These are phyloP conservation scores for Buddleja alternifolia DNA, from an alignment of 257 asterid species.

Conservation along the genomic window DNA sequence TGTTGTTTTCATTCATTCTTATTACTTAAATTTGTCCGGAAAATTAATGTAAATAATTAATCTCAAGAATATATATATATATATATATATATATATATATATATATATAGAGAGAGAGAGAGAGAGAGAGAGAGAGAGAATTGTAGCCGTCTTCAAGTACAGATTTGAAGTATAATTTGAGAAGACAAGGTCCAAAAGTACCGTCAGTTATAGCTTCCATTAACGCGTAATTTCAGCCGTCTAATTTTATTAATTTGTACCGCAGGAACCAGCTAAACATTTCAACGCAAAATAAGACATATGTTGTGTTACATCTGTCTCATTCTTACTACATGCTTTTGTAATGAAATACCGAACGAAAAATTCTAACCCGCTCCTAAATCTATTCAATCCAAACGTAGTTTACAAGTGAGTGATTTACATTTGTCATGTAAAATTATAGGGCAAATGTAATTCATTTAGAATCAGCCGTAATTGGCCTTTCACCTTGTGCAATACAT, in stretches of 20 bases:
- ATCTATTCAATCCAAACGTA: no score
- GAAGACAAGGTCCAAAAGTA: conserved; percentile 36
- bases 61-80: background rate
- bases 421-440: no score
- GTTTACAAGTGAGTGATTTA: no score
- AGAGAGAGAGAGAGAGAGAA: no score
- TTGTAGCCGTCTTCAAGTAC: conserved; percentile 27
- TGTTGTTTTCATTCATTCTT: conserved; percentile 36
- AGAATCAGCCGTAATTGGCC: no score
- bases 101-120: no score
- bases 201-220: conserved; percentile 6
- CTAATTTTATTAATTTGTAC: conserved; percentile 27
- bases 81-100: no score
- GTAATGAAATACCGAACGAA: no score
- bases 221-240: conserved; percentile 57
- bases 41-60: background rate
- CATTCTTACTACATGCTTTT: background rate
- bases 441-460: no score
- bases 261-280: conserved; percentile 10
- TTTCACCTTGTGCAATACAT: no score
- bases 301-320: conserved; percentile 1
- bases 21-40: conserved; percentile 11
- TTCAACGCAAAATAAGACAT: conserved; percentile 8
- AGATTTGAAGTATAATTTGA: conserved; percentile 22
- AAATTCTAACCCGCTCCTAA: no score